phyloP scores from a whole-genome alignment of 257 asterid genomes.

The Prunella vulgaris region DNA sequence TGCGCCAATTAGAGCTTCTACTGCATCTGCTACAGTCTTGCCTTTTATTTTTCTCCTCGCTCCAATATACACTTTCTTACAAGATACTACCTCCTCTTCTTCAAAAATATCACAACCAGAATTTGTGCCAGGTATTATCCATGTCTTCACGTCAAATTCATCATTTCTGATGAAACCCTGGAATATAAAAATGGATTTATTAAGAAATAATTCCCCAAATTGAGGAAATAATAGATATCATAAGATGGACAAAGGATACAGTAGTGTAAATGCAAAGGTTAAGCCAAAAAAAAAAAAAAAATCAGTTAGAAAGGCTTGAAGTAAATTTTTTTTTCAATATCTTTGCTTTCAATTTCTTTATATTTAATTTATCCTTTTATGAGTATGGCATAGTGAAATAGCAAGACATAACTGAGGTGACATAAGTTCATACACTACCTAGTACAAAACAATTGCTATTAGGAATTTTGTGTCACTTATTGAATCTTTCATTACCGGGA shows the following conservation, averaged over 20 bases:
- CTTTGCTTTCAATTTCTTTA: not conserved
- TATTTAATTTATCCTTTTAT: not conserved
- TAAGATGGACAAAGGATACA: not conserved
- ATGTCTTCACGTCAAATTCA: constrained; percentile 59
- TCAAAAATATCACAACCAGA: constrained; percentile 24
- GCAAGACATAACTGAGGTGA: not conserved
- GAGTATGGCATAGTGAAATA: not conserved
- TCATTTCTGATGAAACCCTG: constrained; percentile 80
- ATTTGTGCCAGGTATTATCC: constrained; percentile 63
- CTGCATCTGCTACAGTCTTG: constrained; percentile 67
- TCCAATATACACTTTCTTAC: constrained; percentile 32
- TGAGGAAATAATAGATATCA: not conserved
- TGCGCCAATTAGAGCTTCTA: constrained; percentile 92
- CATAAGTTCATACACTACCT: not conserved
- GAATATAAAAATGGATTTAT: not conserved
- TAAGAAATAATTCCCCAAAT: not conserved
- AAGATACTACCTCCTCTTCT: constrained; percentile 28
- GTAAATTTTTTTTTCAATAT: not conserved
- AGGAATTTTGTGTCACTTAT: not conserved
- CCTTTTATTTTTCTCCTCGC: constrained; percentile 36
- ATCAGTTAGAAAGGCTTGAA: not conserved
- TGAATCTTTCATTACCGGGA: constrained; percentile 44
- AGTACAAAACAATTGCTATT: not conserved
- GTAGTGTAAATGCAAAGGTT: not conserved
- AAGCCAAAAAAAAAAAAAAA: not conserved